phyloP scores from a whole-genome alignment of 2,329 filamentous ascomycete genomes.

The Leptographium galeiforme region DNA sequence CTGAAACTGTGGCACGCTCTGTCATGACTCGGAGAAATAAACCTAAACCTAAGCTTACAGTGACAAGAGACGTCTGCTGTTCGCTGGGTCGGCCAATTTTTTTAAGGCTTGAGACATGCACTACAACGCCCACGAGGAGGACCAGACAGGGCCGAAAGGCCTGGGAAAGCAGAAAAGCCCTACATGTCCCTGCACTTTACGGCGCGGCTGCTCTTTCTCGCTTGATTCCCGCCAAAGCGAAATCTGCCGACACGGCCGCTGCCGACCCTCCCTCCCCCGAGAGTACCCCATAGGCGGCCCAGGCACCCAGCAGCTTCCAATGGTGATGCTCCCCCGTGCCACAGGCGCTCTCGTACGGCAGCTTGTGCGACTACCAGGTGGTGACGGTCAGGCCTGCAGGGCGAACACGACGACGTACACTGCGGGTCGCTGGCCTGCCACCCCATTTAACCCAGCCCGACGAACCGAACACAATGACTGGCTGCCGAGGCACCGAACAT shows the following conservation, averaged over 20 bases:
- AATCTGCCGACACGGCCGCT: no score
- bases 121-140: neutral
- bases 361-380: neutral
- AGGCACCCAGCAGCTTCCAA: neutral
- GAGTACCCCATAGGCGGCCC: no score
- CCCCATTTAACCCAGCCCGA: no score
- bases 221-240: no score
- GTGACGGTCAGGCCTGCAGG: neutral
- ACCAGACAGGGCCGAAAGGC: no score
- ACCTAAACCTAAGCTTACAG: neutral
- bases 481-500: no score
- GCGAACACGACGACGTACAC: neutral
- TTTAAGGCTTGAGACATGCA: neutral
- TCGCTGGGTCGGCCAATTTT: neutral
- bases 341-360: neutral
- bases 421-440: no score
- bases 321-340: neutral
- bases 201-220: no score
- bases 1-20: constrained; percentile 1
- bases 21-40: constrained; percentile 1
- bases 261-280: no score
- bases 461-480: no score
- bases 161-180: neutral
- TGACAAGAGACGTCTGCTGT: neutral
- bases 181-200: no score